A percentile compares a stretch with the other conserved stretches of the same genome.
These are phyloP conservation scores for Sapria himalayana DNA, from an alignment of 345 rosid species.

Conservation along the genomic window DNA sequence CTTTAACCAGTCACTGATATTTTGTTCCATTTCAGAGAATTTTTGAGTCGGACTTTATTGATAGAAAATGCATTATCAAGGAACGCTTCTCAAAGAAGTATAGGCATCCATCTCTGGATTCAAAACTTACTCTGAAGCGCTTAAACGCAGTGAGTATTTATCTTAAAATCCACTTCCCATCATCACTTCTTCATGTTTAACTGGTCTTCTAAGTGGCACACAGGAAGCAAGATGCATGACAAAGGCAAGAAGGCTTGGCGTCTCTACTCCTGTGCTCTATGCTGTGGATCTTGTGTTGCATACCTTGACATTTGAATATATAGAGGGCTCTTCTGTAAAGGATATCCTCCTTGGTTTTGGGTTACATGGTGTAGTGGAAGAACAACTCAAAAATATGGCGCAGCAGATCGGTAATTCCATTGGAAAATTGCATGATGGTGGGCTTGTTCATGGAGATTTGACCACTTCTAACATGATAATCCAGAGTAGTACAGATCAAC, in stretches of 20 bases:
- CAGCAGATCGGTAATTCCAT: conserved; percentile 70
- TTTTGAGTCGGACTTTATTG: conserved; percentile 59
- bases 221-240: conserved; percentile 97
- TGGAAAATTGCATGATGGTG: conserved; percentile 86
- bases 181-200: no score
- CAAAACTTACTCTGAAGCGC: conserved; percentile 67
- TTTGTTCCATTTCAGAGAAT: conserved; percentile 39
- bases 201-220: no score
- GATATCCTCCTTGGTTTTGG: conserved; percentile 70
- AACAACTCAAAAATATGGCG: conserved; percentile 51
- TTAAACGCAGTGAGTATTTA: conserved; percentile 59
- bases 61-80: conserved; percentile 52
- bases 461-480: conserved; percentile 89
- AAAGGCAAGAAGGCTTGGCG: conserved; percentile 81
- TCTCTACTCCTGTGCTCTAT: conserved; percentile 52
- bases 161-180: neutral
- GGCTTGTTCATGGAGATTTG: conserved; percentile 87
- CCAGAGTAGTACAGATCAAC: conserved; percentile 34
- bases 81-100: conserved; percentile 92
- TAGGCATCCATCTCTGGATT: conserved; percentile 75
- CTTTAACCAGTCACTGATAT: no score
- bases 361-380: conserved; percentile 33
- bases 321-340: conserved; percentile 65
- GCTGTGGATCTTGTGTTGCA: conserved; percentile 55
- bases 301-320: conserved; percentile 61